Evolutionary conservation across 768 basidiomycete species (phyloP), one percentile per base, ranked within the genome.

Genomic region (Russula sp.): DNA sequence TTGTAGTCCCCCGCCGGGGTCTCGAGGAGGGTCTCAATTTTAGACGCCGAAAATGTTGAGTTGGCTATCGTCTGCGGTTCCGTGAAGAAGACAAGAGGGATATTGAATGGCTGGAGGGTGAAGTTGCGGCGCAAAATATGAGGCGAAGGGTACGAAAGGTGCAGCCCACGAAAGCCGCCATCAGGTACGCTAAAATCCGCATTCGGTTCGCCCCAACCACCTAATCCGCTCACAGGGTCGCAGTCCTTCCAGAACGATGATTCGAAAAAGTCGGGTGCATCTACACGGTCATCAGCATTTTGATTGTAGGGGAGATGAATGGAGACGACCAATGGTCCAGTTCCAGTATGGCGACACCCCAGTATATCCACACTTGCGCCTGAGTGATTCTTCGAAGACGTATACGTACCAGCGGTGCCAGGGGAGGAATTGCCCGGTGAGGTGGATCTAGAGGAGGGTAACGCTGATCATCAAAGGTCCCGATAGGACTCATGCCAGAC

Each of bases 81-180:
- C 18, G 69, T 61, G 39, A 70, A 65, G 47, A 69, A 49, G 10
- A 57, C 57, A 39, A 55, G n/a, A 37, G 45, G 37, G 5, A 53
- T 11, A 22, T 66, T 22, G 54, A 59, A 76, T n/a, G 76, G 75
- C 57, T 70, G 70, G 9, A 73, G 70, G 1, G 72, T 73, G 68
- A 70, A 77, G 54, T 72, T 73, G 9, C 76, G 70, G 20, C 76
- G 72, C 34, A 76, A 27, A 31, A 53, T 67, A 65, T 77, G 75
- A 37, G 72, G 71, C 20, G 65, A 65, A 14, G 75, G 75, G 50
- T 77, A 77, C 11, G 74, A 65, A 13, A 73, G 62, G 13, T 62
- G 55, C 57, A 73, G 61, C 35, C 60, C 55, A 14, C 68, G 67
- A 64, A 75, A 73, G 5, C 65, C 75, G 44, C 75, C 75, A 51